A percentile compares a stretch with the other conserved stretches of the same genome.
phyloP scores from a whole-genome alignment of 345 rosid species.

The Noccaea bulbosa region DNA sequence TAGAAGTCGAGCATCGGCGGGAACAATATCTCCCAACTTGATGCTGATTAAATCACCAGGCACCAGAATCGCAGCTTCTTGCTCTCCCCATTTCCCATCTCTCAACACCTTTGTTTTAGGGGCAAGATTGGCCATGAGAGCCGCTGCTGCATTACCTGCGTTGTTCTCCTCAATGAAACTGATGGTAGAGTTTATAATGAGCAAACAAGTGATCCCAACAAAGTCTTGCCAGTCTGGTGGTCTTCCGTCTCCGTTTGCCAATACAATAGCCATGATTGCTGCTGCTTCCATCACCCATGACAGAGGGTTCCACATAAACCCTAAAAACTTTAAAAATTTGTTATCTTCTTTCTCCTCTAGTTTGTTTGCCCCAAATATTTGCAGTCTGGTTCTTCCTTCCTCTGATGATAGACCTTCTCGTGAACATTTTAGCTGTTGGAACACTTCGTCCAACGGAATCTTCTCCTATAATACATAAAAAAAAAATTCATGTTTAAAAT shows the following conservation, averaged over 20 bases:
- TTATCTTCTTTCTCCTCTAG: conserved; percentile 85
- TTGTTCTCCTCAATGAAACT: conserved; percentile 95
- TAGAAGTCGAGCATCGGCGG: conserved; percentile 90
- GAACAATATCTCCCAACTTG: conserved; percentile 88
- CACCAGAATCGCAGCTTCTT: conserved; percentile 79
- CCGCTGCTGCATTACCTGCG: conserved; percentile 96
- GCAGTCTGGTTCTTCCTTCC: conserved; percentile 79
- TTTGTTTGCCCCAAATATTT: conserved; percentile 79
- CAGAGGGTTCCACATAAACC: conserved; percentile 96
- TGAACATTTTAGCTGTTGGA: conserved; percentile 76
- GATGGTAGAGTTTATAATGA: conserved; percentile 84
- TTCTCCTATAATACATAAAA: conserved; percentile 53
- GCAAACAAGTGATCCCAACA: conserved; percentile 71
- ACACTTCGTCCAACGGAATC: conserved; percentile 81
- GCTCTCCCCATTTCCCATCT: conserved; percentile 77
- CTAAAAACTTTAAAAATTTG: conserved; percentile 79
- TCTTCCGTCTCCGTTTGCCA: conserved; percentile 92
- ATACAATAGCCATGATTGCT: conserved; percentile 89
- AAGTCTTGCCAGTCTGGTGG: conserved; percentile 98
- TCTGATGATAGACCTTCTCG: conserved; percentile 67
- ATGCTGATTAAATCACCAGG: conserved; percentile 91
- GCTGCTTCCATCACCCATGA: conserved; percentile 99
- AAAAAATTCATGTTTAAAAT: background rate
- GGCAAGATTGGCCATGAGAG: conserved; percentile 96
- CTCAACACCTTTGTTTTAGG: conserved; percentile 87